A percentile compares a stretch with the other conserved stretches of the same genome.
phyloP scores from a whole-genome alignment of 176 grass and related monocot genomes.

The bread wheat (Triticum aestivum) region DNA sequence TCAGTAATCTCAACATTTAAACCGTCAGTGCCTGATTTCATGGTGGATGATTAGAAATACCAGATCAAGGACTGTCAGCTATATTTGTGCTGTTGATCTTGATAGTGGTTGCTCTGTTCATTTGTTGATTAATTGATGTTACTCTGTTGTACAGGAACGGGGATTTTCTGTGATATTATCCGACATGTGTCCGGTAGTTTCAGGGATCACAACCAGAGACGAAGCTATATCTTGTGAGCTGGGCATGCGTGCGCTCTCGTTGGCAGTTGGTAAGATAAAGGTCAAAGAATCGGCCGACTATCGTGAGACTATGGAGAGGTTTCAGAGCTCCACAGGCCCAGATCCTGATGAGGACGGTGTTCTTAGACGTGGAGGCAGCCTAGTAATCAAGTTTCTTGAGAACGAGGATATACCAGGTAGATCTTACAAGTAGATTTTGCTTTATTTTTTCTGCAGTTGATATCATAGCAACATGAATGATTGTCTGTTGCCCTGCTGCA shows the following conservation, averaged over 20 bases:
- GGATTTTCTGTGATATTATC: constrained; percentile 87
- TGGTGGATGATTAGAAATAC: not conserved
- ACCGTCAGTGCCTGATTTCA: not conserved
- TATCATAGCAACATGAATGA: not conserved
- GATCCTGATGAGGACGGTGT: constrained; percentile 68
- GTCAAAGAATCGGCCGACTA: constrained; percentile 25
- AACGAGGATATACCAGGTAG: constrained; percentile 57
- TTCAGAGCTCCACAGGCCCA: constrained; percentile 39
- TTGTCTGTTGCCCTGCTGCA: constrained; percentile 20
- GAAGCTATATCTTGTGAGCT: constrained; percentile 79
- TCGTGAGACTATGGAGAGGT: constrained; percentile 38
- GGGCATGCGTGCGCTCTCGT: constrained; percentile 60
- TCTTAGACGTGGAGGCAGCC: constrained; percentile 62
- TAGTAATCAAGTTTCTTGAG: constrained; percentile 82
- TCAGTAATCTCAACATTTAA: not conserved
- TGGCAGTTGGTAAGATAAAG: constrained; percentile 73
- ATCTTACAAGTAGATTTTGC: not conserved
- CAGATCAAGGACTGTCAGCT: not conserved
- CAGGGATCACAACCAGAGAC: constrained; percentile 89
- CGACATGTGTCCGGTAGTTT: constrained; percentile 90
- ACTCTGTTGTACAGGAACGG: constrained; percentile 41
- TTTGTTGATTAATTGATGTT: not conserved
- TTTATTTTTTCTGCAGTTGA: not conserved
- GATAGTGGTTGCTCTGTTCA: not conserved
- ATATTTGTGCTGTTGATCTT: not conserved